phyloP scores from a whole-genome alignment of 73 alveolate species.

The Stentor coeruleus region DNA sequence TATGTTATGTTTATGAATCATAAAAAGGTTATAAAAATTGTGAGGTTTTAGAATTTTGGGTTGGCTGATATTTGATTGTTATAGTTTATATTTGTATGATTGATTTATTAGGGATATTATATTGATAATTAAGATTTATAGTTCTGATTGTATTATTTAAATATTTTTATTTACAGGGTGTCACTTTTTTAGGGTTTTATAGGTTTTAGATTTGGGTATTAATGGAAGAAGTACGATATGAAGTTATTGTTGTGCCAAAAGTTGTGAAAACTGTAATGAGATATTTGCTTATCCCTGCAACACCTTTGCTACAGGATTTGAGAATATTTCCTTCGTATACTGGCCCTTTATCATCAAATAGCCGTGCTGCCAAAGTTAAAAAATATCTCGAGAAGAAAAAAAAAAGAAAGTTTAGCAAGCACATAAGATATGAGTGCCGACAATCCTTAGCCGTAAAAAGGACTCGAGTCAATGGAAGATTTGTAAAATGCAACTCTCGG shows the following conservation, averaged over 20 bases:
- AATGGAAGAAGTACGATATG: neutral
- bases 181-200: too few species aligned
- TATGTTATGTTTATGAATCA: too few species aligned
- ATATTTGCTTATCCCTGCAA: neutral
- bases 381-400: slow-evolving; percentile 30
- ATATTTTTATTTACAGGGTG: too few species aligned
- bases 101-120: too few species aligned
- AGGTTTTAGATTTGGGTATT: too few species aligned
- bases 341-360: neutral
- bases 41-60: too few species aligned
- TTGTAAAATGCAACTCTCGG: slow-evolving; percentile 10
- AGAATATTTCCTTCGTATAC: neutral
- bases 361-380: slow-evolving; percentile 15
- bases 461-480: slow-evolving; percentile 19
- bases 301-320: neutral
- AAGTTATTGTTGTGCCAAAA: neutral
- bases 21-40: too few species aligned
- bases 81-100: too few species aligned
- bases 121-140: too few species aligned
- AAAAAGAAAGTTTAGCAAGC: slow-evolving; percentile 18
- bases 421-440: slow-evolving; percentile 33
- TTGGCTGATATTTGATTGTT: too few species aligned
- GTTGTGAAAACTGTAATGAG: neutral
- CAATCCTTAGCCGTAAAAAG: slow-evolving; percentile 14
- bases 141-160: too few species aligned